These are phyloP conservation scores for Apiotrichum brassicae DNA, from an alignment of 1,284 basidiomycete genomes.

Conservation along the genomic window DNA sequence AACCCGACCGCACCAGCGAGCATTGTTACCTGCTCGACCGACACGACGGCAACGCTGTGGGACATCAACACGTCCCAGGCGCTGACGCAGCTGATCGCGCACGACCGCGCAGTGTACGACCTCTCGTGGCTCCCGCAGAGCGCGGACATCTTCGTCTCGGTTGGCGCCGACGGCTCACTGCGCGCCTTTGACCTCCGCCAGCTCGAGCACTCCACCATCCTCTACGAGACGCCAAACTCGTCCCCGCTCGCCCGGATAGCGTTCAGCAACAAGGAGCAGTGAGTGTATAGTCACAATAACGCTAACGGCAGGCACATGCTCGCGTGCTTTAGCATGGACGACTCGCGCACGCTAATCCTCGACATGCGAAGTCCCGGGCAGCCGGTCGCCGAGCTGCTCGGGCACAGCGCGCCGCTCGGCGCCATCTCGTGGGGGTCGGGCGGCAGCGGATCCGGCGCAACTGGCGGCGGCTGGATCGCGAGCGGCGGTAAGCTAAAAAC, in stretches of 20 bases:
- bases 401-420: conserved; percentile 64
- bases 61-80: conserved; percentile 94
- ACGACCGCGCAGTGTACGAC: conserved; percentile 82
- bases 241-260: conserved; percentile 75
- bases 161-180: conserved; percentile 92
- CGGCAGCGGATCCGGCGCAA: conserved; percentile 30
- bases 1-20: conserved; percentile 79
- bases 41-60: conserved; percentile 94
- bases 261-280: conserved; percentile 52
- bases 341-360: conserved; percentile 74
- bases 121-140: conserved; percentile 93
- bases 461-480: conserved; percentile 71
- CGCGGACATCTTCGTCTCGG: conserved; percentile 95
- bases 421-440: conserved; percentile 77
- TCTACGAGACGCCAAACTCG: conserved; percentile 78
- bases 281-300: conserved; percentile 8
- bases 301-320: conserved; percentile 41
- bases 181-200: conserved; percentile 94
- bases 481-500: conserved; percentile 67
- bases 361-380: conserved; percentile 92
- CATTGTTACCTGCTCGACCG: conserved; percentile 92
- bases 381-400: conserved; percentile 82
- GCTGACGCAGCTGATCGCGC: conserved; percentile 94
- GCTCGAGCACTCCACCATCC: conserved; percentile 95
- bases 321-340: conserved; percentile 58